Conservation (phyloP, 2,329 filamentous ascomycete genomes). For the Aspergillus pseudoglaucus region DNA sequence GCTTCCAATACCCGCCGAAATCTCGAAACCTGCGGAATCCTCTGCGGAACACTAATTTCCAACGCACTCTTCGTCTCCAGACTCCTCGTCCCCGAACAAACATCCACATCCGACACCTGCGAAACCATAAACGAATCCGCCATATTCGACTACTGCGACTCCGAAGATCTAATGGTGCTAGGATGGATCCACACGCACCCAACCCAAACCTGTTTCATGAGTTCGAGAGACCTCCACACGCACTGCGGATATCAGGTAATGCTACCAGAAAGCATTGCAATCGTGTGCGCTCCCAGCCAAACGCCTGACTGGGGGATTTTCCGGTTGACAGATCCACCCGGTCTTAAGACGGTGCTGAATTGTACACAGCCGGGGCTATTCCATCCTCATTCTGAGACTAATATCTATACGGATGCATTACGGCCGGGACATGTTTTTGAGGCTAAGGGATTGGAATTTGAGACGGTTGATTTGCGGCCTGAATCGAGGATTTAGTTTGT, state of each 20-base stretch:
- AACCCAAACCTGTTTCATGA: constrained; percentile 96
- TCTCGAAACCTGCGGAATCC: constrained; percentile 89
- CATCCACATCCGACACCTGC: constrained; percentile 84
- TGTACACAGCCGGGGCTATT: constrained; percentile 77
- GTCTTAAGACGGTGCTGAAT: constrained; percentile 72
- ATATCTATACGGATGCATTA: constrained; percentile 71
- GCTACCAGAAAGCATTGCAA: constrained; percentile 92
- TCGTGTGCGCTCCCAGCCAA: constrained; percentile 86
- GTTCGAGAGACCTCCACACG: constrained; percentile 85
- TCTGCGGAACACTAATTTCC: constrained; percentile 83
- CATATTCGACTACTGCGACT: constrained; percentile 83
- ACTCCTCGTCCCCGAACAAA: constrained; percentile 85
- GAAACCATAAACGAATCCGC: constrained; percentile 83
- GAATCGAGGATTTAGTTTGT: neutral
- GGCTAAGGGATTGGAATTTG: constrained; percentile 58
- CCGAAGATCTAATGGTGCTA: constrained; percentile 73
- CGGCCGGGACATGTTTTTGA: constrained; percentile 67
- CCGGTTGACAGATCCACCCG: constrained; percentile 85
- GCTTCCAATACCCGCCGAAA: constrained; percentile 70
- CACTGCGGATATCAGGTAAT: constrained; percentile 93
- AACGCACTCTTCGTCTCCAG: constrained; percentile 89
- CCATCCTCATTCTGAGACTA: constrained; percentile 65
- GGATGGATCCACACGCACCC: constrained; percentile 99
- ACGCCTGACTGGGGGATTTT: constrained; percentile 77
- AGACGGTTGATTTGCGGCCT: constrained; percentile 56